A percentile compares a stretch with the other conserved stretches of the same genome.
These are phyloP conservation scores for Aspergillus candidus DNA, from an alignment of 2,329 filamentous ascomycete species.

Conservation along the genomic window DNA sequence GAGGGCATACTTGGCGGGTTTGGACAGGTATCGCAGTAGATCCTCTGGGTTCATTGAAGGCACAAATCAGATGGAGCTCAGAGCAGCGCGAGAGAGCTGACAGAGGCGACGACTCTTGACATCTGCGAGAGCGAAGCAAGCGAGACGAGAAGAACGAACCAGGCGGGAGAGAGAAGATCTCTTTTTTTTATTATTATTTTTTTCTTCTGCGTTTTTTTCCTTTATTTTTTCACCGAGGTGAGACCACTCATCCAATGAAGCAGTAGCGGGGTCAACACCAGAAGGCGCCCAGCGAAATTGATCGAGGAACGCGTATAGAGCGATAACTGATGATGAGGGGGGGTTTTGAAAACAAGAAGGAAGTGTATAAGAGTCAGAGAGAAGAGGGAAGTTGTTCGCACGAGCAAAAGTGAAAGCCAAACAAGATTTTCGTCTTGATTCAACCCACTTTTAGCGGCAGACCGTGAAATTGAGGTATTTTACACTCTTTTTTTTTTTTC, in stretches of 20 bases:
- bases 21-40: slow-evolving; percentile 86
- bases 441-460: too few relatives aligned
- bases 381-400: not conserved
- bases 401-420: not conserved
- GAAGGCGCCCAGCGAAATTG: too few relatives aligned
- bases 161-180: slow-evolving; percentile 8
- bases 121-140: slow-evolving; percentile 21
- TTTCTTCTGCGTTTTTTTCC: too few relatives aligned
- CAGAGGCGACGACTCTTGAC: slow-evolving; percentile 28
- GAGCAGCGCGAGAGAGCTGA: slow-evolving; percentile 26
- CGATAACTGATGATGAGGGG: too few relatives aligned
- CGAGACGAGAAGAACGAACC: slow-evolving; percentile 2
- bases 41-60: slow-evolving; percentile 87
- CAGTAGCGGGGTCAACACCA: too few relatives aligned
- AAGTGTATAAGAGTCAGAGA: too few relatives aligned
- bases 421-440: too few relatives aligned
- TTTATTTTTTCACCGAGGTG: too few relatives aligned
- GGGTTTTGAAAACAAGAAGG: too few relatives aligned
- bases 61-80: slow-evolving; percentile 28
- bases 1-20: slow-evolving; percentile 75
- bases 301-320: too few relatives aligned
- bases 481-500: not conserved
- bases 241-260: too few relatives aligned
- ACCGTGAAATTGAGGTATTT: too few relatives aligned
- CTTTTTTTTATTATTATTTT: not conserved